Base-by-base conservation (phyloP, 192 early-diverging fungal species). In the Geranomyces michiganensis region DNA sequence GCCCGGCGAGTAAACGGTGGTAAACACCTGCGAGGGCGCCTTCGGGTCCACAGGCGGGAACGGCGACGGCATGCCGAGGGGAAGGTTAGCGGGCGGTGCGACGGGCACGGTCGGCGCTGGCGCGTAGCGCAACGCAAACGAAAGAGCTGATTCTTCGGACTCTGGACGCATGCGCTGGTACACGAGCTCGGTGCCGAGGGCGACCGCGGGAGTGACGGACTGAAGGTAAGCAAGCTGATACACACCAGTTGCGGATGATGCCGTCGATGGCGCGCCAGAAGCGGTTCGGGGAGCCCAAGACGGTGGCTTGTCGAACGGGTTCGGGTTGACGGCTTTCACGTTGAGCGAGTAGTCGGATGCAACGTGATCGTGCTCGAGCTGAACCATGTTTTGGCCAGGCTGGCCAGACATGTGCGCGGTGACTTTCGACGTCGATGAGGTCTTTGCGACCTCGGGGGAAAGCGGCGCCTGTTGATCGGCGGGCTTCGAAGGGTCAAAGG, bases 251-350 rank as follows among this genome's bases (percentile, higher is more conserved):
- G 36, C 36, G 27, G 26, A 9, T 17, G 72, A 53, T 62, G 82
- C 79, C 46, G 76, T 48, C 10, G 78, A 79, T 22, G 67, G 64
- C 24, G 67, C 75, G 45, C 56, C 71, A 21, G 58, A 27, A 9
- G 21, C 49, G 26, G 51, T n/a, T 7, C 36, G 36, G 5, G 36
- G 36, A 3, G 29, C 58, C 72, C 72, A 79, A 14, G 78, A 76
- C 27, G 78, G 56, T 19, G 49, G n/a, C 19, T 32, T 51, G 67
- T 97, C 95, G 10, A 93, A 73, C 3, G 90, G 91, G 62, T 95
- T 95, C 33, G 96, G 92, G 87, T 99, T 98, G 80, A 98, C 89
- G 48, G 91, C 93, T 85, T 98, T 99, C 77, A 93, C 61, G 78
- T 92, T 96, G 72, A 92, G 59, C 56, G 95, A 88, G 77, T 87